Evolutionary conservation across 2,329 filamentous ascomycete genomes (phyloP), one percentile per base, ranked within the genome.

Genomic region (Hortaea werneckii): DNA sequence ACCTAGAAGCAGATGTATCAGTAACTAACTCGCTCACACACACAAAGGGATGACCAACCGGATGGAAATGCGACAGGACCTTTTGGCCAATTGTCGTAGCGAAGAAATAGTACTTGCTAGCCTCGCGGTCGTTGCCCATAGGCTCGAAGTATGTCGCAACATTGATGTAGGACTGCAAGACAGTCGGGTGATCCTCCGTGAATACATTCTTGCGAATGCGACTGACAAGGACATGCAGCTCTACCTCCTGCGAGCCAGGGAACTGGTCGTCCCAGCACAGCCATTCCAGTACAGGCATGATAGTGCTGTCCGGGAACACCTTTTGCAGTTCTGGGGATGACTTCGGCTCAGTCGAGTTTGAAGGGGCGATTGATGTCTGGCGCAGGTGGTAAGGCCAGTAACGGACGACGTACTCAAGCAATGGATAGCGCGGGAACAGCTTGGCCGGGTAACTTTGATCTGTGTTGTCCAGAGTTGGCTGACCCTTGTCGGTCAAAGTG

Each of bases 371-470:
- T 1, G 62, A 54, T 1, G 72, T 72, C 4, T 68, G 67, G 39
- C 69, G 63, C 44, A 76, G 68, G 47, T 76, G 73, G 6, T 65
- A 64, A 9, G 72, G 57, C 65, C 73, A 76, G 56, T 73, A 71
- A 28, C 68, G 64, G 2, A 67, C 60, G 13, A 69, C 65, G 50
- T 75, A 75, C 52, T 74, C 68, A 5, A 74, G 53, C 1, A 73
- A 52, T 12, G 61, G 55, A 49, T 71, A 65, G 20, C 65, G 62
- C 37, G 67, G 63, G 45, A 75, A 70, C 6, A 69, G 63, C 8
- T 66, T 61, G n/a, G 68, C 63, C 6, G 70, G 62, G 4, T 66
- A 59, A 29, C 58, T 57, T 27, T 62, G 59, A 29, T 62, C 59
- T 26, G 70, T 48, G 43, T 65, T 63, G 30, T 34, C 30, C 46